These are phyloP conservation scores for Tubosaeta sp. DNA, from an alignment of 768 basidiomycete species.

Conservation along the genomic window DNA sequence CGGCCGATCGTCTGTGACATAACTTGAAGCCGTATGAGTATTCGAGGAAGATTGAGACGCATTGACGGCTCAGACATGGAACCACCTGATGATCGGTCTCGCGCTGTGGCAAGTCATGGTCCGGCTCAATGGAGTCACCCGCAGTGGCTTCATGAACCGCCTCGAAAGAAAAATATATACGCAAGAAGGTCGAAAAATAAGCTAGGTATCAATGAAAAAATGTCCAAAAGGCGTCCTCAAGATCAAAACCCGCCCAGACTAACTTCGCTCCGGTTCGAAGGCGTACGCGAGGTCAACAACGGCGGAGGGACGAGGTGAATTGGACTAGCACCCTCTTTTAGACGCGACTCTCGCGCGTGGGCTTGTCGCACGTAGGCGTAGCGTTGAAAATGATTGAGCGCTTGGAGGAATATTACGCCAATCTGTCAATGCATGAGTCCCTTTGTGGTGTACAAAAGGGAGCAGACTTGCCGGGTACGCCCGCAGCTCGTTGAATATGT, in stretches of 20 bases:
- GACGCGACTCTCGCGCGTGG: slow-evolving; percentile 53
- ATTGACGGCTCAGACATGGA: too few species aligned
- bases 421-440: slow-evolving; percentile 44
- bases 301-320: slow-evolving; percentile 33
- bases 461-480: slow-evolving; percentile 59
- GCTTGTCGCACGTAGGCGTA: slow-evolving; percentile 86
- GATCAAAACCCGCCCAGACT: slow-evolving; percentile 37
- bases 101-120: too few species aligned
- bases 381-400: slow-evolving; percentile 84
- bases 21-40: too few species aligned
- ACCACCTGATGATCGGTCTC: too few species aligned
- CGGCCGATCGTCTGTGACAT: too few species aligned
- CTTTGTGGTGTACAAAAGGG: not conserved
- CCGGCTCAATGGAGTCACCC: too few species aligned
- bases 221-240: not conserved
- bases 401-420: slow-evolving; percentile 70
- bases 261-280: slow-evolving; percentile 45
- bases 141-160: not conserved
- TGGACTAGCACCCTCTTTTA: slow-evolving; percentile 25
- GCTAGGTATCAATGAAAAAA: slow-evolving; percentile 15
- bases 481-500: slow-evolving; percentile 78
- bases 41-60: too few species aligned
- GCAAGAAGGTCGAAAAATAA: slow-evolving; percentile 31
- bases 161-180: slow-evolving; percentile 14
- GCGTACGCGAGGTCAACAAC: slow-evolving; percentile 32